Evolutionary conservation across 2,329 filamentous ascomycete species (phyloP).

Genomic region (Cladosporium cucumerinum): DNA sequence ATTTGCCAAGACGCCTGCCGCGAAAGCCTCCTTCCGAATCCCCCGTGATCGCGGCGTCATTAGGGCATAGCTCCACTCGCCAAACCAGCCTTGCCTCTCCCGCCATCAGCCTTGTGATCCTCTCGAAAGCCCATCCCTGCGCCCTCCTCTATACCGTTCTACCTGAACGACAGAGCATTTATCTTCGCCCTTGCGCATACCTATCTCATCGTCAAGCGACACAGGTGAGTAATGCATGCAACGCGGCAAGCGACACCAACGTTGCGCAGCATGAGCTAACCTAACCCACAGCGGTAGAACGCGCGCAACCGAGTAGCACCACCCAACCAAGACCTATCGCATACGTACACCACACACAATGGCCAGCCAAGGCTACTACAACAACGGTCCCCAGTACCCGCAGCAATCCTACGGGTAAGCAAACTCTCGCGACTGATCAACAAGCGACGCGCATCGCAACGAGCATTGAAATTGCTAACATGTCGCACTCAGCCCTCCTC

Average conservation of each 20-base stretch:
- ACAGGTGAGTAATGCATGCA: not conserved
- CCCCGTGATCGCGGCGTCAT: conserved; percentile 4
- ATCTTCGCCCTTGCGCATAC: not conserved
- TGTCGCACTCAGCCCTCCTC: conserved; percentile 8
- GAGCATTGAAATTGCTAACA: not conserved
- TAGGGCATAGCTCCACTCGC: not conserved
- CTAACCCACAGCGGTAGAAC: not conserved
- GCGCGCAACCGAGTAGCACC: conserved; percentile 4
- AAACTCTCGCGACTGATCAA: not conserved
- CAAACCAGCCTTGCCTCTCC: conserved; percentile 1
- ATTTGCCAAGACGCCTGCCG: not conserved
- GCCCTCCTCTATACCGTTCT: not conserved
- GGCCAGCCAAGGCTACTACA: conserved; percentile 44
- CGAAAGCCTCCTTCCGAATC: not conserved
- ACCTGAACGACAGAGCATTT: not conserved
- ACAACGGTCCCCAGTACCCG: conserved; percentile 35
- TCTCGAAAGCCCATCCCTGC: conserved; percentile 1
- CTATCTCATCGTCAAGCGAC: not conserved
- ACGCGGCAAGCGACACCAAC: not conserved
- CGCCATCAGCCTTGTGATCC: conserved; percentile 10
- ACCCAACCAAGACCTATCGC: not conserved
- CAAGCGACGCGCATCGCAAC: not conserved
- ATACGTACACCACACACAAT: conserved; percentile 28
- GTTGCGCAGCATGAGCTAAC: conserved; percentile 8
- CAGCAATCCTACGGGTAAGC: conserved; percentile 31